Base-by-base conservation (phyloP, 2,329 filamentous ascomycete genomes). In the Fusarium sp. region DNA sequence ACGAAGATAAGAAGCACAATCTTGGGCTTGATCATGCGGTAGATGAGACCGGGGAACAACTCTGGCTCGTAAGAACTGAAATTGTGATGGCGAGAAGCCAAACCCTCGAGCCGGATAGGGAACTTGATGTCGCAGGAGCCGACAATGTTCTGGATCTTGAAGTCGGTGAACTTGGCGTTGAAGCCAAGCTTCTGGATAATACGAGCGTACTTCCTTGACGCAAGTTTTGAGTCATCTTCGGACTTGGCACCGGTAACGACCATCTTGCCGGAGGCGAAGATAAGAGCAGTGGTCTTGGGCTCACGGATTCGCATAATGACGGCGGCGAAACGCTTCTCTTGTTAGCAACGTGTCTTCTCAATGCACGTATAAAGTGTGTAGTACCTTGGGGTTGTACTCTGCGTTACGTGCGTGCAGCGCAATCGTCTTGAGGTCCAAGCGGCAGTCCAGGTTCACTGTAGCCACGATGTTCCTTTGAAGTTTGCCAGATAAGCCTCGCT, bases 1-100 rank as follows among this genome's bases (percentile, higher is more conserved):
- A 98, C 95, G 84, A 98, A 98, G 81, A 99, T 98, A 78, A 98
- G 85, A 26, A 98, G 90, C 55, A 98, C 95, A 74, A 98, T 97
- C 90, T 98, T 98, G 21, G 96, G 96, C 87, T 98, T 98, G 87
- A 98, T 98, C 96, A 99, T 99, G 80, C 96, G 94, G 84, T 99
- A 99, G 84, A 99, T 99, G 53, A 99, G 91, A 89, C 96, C 96
- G 77, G 96, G 96, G 88, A 98, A 99, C 80, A 99, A 82, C 80
- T 99, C 96, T 73, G 96, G 96, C 82, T 99, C 96, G 82, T 99
- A 99, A 60, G 94, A 98, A 83, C 93, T 97, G 89, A 98, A 99
- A 84, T 97, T 97, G 87, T 98, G 95, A 88, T 99, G 96, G 83
- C 94, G 93, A 74, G 92, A 96, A 18, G 96, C 96, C 79, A 99